Evolutionary conservation across 192 early-diverging fungal species (phyloP).

Genomic region (Backusella macrospora): DNA sequence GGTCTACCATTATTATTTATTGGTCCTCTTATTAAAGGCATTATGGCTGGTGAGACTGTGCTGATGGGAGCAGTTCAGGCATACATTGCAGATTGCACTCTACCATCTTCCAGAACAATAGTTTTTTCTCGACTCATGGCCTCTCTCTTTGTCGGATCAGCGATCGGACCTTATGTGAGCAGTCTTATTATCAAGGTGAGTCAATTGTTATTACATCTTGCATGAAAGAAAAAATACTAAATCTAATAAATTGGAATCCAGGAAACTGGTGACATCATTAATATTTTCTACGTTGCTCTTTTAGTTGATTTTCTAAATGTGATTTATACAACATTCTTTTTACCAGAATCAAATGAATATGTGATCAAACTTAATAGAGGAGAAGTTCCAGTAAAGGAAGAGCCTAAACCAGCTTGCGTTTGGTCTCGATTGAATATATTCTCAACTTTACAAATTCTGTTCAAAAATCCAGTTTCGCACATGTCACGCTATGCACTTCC

Average conservation of each 20-base stretch:
- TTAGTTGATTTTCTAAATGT: conserved; percentile 16
- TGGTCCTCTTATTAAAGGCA: conserved; percentile 35
- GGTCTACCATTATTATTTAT: conserved; percentile 36
- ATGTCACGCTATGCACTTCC: conserved; percentile 25
- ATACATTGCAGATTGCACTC: conserved; percentile 42
- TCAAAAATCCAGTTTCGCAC: conserved; percentile 15
- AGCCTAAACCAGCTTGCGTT: conserved; percentile 5
- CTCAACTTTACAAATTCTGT: conserved; percentile 28
- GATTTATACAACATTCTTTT: conserved; percentile 6
- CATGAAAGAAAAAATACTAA: not conserved
- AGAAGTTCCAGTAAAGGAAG: not conserved
- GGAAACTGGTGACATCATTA: conserved; percentile 8
- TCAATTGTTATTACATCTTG: not conserved
- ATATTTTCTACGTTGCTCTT: conserved; percentile 28
- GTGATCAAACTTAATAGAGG: not conserved
- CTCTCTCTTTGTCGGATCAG: conserved; percentile 16
- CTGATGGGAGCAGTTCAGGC: conserved; percentile 36
- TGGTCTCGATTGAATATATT: conserved; percentile 36
- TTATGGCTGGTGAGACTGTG: conserved; percentile 33
- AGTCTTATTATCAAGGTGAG: conserved; percentile 17
- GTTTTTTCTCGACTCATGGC: conserved; percentile 29
- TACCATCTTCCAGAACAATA: conserved; percentile 14
- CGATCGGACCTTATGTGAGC: conserved; percentile 15
- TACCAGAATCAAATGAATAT: conserved; percentile 40
- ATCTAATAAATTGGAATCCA: not conserved